phyloP scores from a whole-genome alignment of 2,329 filamentous ascomycete genomes.

The Tolypocladium tropicale region DNA sequence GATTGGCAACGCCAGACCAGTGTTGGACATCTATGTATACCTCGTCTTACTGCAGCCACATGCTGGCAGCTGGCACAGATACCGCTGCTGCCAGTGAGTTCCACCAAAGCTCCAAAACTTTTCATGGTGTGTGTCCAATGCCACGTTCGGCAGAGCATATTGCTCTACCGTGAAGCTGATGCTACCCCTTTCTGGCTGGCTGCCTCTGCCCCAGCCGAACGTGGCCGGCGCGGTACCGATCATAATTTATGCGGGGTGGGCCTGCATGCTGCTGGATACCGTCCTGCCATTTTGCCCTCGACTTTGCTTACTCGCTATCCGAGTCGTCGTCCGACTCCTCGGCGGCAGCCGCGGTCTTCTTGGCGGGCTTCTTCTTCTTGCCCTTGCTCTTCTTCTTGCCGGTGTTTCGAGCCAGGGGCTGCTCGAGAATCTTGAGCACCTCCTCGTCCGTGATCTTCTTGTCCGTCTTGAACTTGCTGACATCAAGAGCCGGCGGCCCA shows the following conservation, averaged over 20 bases:
- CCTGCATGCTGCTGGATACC: background rate
- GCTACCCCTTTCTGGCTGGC: background rate
- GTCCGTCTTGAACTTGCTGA: conserved; percentile 80
- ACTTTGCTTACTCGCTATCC: conserved; percentile 9
- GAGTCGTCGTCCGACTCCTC: conserved; percentile 19
- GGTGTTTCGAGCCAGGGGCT: conserved; percentile 75
- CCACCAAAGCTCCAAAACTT: background rate
- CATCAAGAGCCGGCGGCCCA: conserved; percentile 63
- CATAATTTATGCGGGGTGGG: background rate
- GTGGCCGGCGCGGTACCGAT: background rate
- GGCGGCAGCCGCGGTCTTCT: conserved; percentile 29
- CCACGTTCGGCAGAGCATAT: background rate
- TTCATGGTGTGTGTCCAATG: background rate
- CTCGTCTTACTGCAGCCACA: conserved; percentile 5
- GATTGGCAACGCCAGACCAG: conserved; percentile 2
- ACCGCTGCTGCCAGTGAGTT: background rate
- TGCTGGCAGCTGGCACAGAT: background rate
- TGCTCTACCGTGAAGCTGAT: background rate
- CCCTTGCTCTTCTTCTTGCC: conserved; percentile 91
- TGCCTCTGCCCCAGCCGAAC: background rate
- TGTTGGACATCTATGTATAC: conserved; percentile 7
- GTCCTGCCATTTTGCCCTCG: background rate
- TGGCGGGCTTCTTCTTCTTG: conserved; percentile 56
- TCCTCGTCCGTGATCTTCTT: conserved; percentile 98
- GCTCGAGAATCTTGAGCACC: conserved; percentile 86